phyloP scores from a whole-genome alignment of 345 rosid species.

The Odontarrhena argentea region DNA sequence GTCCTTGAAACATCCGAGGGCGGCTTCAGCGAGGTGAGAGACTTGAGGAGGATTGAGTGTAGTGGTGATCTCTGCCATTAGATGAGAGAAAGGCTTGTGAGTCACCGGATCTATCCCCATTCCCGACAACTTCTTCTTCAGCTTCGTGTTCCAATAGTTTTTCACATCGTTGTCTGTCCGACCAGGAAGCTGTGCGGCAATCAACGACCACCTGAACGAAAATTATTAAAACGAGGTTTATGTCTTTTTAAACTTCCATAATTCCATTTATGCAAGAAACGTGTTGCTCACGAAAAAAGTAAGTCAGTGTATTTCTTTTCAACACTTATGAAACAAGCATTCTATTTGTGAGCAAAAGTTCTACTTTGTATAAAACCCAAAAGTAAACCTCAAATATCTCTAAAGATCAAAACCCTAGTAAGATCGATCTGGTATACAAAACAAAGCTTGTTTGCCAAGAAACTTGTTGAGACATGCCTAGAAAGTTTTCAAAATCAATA shows the following conservation, averaged over 20 bases:
- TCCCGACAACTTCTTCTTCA: slow-evolving; percentile 91
- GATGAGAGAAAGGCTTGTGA: slow-evolving; percentile 99
- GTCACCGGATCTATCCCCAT: slow-evolving; percentile 95
- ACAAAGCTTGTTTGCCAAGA: slow-evolving; percentile 8
- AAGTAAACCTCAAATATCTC: neutral
- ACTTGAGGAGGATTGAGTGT: slow-evolving; percentile 91
- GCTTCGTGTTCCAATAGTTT: slow-evolving; percentile 93
- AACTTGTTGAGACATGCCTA: neutral
- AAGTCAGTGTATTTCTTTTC: neutral
- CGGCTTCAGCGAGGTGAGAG: slow-evolving; percentile 93
- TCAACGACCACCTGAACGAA: slow-evolving; percentile 74
- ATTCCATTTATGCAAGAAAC: neutral
- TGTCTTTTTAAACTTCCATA: neutral
- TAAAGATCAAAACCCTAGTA: neutral
- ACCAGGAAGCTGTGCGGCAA: slow-evolving; percentile 93
- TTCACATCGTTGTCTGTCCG: slow-evolving; percentile 93
- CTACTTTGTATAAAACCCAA: neutral
- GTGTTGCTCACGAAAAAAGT: neutral
- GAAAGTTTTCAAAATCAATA: neutral
- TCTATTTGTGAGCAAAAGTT: neutral
- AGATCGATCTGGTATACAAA: neutral
- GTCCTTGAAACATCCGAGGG: slow-evolving; percentile 96
- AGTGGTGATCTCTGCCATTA: slow-evolving; percentile 96
- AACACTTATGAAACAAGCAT: neutral
- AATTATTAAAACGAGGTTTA: neutral